phyloP scores from a whole-genome alignment of 2,329 filamentous ascomycete genomes.

The Decorospora gaudefroyi region DNA sequence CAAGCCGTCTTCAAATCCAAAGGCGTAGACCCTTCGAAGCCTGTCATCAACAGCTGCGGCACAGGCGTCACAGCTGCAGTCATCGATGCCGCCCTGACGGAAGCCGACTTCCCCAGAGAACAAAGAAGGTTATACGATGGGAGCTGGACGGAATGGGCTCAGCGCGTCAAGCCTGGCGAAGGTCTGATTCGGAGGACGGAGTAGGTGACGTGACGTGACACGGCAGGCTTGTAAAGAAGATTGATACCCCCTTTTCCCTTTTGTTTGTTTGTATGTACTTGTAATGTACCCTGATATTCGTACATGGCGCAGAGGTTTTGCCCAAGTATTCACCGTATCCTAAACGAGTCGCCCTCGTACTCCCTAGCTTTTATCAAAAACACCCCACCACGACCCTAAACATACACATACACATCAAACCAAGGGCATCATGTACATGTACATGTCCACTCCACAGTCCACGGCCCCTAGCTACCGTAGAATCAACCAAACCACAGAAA shows the following conservation, averaged over 20 bases:
- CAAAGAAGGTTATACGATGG: conserved; percentile 86
- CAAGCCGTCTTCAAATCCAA: conserved; percentile 76
- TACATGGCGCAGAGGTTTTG: no score
- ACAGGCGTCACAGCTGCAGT: conserved; percentile 93
- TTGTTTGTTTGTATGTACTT: not conserved
- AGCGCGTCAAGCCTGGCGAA: conserved; percentile 65
- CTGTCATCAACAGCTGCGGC: conserved; percentile 86
- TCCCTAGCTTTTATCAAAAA: no score
- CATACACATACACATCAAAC: no score
- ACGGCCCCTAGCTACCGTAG: no score
- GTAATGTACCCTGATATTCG: no score
- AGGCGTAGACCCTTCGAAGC: conserved; percentile 75
- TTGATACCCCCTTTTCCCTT: conserved; percentile 16
- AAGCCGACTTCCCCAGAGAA: conserved; percentile 73
- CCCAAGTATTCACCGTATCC: no score
- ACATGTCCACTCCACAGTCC: no score
- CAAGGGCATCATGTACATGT: no score
- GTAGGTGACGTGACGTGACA: not conserved
- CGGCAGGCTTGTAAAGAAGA: not conserved
- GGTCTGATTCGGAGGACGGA: conserved; percentile 63
- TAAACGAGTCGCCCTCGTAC: no score
- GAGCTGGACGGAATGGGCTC: conserved; percentile 92
- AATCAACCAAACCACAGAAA: no score
- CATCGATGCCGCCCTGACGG: conserved; percentile 81
- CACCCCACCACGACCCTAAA: no score